phyloP scores from a whole-genome alignment of 768 basidiomycete genomes.

The Pluteus cervinus region DNA sequence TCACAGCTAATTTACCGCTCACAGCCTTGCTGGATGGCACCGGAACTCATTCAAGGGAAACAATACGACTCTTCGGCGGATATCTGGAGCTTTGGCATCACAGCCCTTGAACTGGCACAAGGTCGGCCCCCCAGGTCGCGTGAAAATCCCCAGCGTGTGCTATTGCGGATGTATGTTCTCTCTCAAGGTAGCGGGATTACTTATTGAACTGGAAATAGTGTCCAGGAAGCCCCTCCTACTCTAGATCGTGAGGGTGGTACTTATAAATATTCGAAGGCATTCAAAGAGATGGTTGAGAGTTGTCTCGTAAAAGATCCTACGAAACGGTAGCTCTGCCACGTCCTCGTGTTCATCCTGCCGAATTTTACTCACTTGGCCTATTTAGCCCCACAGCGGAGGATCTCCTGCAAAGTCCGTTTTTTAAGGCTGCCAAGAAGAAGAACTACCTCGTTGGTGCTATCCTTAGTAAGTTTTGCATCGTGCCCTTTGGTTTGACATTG shows the following conservation, averaged over 20 bases:
- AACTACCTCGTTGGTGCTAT: constrained; percentile 73
- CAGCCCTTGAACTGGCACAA: constrained; percentile 84
- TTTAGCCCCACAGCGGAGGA: constrained; percentile 70
- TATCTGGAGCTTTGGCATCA: constrained; percentile 96
- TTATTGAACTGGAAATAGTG: constrained; percentile 28
- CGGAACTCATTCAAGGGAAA: constrained; percentile 82
- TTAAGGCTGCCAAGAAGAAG: constrained; percentile 75
- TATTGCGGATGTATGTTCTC: constrained; percentile 59
- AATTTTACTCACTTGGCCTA: not conserved
- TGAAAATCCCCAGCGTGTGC: constrained; percentile 65
- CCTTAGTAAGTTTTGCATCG: constrained; percentile 36
- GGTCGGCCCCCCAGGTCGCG: constrained; percentile 83
- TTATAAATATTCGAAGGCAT: constrained; percentile 71
- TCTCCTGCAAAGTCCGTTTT: constrained; percentile 74
- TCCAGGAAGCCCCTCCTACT: constrained; percentile 73
- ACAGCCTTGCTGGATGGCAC: constrained; percentile 95
- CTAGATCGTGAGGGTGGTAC: constrained; percentile 68
- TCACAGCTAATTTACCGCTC: not conserved
- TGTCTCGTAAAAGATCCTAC: constrained; percentile 85
- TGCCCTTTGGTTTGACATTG: not conserved
- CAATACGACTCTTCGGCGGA: constrained; percentile 85
- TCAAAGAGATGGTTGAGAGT: constrained; percentile 77
- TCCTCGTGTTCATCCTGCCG: not conserved
- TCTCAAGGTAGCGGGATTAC: not conserved
- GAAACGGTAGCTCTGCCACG: constrained; percentile 45